Evolutionary conservation across 768 basidiomycete genomes (phyloP).

Genomic region (Boletus huronensis): DNA sequence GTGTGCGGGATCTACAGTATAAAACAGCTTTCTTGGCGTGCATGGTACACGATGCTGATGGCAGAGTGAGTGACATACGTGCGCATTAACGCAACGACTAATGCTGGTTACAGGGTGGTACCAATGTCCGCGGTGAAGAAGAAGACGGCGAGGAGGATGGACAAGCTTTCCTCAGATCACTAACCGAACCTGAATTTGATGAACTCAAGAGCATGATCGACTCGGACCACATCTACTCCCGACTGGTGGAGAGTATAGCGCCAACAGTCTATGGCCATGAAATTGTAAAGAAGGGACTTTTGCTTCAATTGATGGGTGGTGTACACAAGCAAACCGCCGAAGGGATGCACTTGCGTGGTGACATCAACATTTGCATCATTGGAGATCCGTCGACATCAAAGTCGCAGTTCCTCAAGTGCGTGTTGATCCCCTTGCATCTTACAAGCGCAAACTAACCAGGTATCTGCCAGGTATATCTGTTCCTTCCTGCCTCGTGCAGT

Average conservation of each 20-base stretch:
- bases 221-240: constrained; percentile 90
- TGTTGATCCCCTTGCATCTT: constrained; percentile 5
- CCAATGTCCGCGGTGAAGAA: constrained; percentile 88
- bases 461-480: constrained; percentile 77
- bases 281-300: constrained; percentile 95
- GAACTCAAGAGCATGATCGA: constrained; percentile 94
- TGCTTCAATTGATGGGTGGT: constrained; percentile 96
- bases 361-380: constrained; percentile 97
- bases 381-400: constrained; percentile 98
- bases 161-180: constrained; percentile 80
- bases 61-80: constrained; percentile 56
- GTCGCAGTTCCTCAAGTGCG: constrained; percentile 96
- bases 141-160: constrained; percentile 74
- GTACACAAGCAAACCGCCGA: constrained; percentile 96
- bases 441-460: not conserved
- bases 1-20: constrained; percentile 94
- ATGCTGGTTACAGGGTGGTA: constrained; percentile 54
- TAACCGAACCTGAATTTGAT: constrained; percentile 93
- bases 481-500: constrained; percentile 97
- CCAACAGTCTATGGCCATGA: constrained; percentile 99
- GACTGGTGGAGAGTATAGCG: constrained; percentile 91
- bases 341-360: constrained; percentile 97
- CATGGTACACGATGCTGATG: constrained; percentile 92
- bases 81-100: not conserved
- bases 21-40: constrained; percentile 98